phyloP scores from a whole-genome alignment of 2,329 filamentous ascomycete species.

The Ceratocystis albifundus region DNA sequence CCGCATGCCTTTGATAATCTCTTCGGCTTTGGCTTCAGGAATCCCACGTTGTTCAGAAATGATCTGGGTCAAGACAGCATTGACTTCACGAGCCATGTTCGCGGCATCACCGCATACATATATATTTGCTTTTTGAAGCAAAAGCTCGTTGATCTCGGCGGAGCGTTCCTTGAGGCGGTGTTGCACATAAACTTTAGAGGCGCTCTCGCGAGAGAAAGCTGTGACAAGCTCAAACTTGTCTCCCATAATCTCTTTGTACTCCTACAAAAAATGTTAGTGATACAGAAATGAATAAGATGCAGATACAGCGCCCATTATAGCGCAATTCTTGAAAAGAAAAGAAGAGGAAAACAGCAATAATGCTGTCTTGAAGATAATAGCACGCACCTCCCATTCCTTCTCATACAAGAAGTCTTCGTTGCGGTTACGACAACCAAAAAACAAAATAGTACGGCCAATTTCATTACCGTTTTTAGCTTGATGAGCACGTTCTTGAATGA shows the following conservation, averaged over 20 bases:
- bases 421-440: conserved; percentile 84
- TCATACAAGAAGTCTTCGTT: conserved; percentile 89
- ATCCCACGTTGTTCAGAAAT: conserved; percentile 74
- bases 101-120: conserved; percentile 97
- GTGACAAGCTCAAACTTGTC: conserved; percentile 84
- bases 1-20: conserved; percentile 95
- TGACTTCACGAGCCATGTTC: conserved; percentile 93
- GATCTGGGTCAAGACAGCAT: conserved; percentile 73
- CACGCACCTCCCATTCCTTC: conserved; percentile 79
- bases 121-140: conserved; percentile 81
- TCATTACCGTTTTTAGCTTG: conserved; percentile 67
- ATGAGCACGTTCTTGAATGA: conserved; percentile 84
- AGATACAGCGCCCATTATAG: not conserved
- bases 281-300: not conserved
- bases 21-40: conserved; percentile 77
- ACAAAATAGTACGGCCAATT: conserved; percentile 78
- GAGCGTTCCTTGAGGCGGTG: conserved; percentile 76
- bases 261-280: conserved; percentile 39
- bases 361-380: not conserved
- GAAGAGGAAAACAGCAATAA: not conserved
- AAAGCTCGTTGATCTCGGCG: conserved; percentile 73
- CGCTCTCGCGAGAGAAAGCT: conserved; percentile 81
- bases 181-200: conserved; percentile 93
- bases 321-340: not conserved
- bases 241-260: conserved; percentile 71